A percentile compares a stretch with the other conserved stretches of the same genome.
These are phyloP conservation scores for Sarocladium kiliense DNA, from an alignment of 2,329 filamentous ascomycete genomes.

Conservation along the genomic window DNA sequence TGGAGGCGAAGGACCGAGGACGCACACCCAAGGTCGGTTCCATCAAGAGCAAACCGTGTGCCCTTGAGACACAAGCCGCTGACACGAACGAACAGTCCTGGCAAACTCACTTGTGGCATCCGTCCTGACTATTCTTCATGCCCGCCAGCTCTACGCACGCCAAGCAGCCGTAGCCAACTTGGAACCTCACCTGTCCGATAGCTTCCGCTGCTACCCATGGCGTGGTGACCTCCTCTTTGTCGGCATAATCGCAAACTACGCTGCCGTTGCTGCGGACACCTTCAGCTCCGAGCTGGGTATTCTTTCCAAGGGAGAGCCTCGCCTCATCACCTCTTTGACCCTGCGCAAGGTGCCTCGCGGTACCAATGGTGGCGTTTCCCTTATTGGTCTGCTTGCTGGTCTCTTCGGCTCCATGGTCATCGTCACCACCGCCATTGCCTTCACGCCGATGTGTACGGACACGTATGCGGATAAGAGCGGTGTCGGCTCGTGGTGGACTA, in stretches of 20 bases:
- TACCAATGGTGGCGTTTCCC: constrained; percentile 88
- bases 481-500: constrained; percentile 45
- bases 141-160: constrained; percentile 51
- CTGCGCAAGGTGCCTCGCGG: constrained; percentile 79
- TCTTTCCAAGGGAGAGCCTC: constrained; percentile 66
- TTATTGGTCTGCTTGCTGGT: constrained; percentile 68
- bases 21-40: constrained; percentile 66
- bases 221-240: constrained; percentile 57
- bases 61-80: background rate
- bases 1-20: constrained; percentile 78
- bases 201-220: constrained; percentile 53
- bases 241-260: constrained; percentile 77
- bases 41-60: background rate
- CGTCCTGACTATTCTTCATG: constrained; percentile 54
- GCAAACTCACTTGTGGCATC: constrained; percentile 82
- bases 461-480: constrained; percentile 30
- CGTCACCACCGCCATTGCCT: constrained; percentile 55
- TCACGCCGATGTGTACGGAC: constrained; percentile 63
- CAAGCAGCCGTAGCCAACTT: constrained; percentile 31
- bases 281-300: constrained; percentile 96
- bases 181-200: constrained; percentile 24
- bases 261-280: constrained; percentile 86
- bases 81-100: constrained; percentile 52
- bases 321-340: constrained; percentile 76
- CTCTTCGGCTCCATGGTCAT: constrained; percentile 69